phyloP scores from a whole-genome alignment of 1,284 basidiomycete genomes.

The Trametes polyzona region DNA sequence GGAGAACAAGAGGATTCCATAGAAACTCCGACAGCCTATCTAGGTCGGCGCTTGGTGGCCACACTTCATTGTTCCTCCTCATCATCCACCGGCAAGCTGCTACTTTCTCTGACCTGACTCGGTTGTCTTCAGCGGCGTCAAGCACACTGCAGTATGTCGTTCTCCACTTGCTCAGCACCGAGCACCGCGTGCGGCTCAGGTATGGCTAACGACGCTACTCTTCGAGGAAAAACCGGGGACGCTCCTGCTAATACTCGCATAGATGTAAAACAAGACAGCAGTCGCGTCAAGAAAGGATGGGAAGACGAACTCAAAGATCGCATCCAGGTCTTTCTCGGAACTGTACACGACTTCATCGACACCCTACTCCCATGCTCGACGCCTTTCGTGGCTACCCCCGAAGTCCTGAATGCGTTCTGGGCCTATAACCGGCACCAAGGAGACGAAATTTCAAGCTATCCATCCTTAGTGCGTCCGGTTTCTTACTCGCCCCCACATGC shows the following conservation, averaged over 20 bases:
- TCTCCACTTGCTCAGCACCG: constrained; percentile 2
- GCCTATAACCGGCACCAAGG: neutral
- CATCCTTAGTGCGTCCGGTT: neutral
- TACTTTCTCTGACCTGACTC: neutral
- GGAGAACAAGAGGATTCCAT: no score
- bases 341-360: constrained; percentile 1
- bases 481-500: neutral
- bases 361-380: constrained; percentile 3
- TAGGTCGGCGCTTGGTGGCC: neutral
- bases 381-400: no score
- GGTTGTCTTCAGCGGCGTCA: no score
- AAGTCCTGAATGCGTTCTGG: no score
- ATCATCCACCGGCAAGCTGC: neutral
- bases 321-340: neutral
- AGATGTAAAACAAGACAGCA: neutral
- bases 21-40: neutral
- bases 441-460: neutral
- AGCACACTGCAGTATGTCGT: constrained; percentile 7
- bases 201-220: constrained; percentile 2
- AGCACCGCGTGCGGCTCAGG: constrained; percentile 6
- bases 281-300: neutral
- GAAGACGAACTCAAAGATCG: constrained; percentile 1
- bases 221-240: neutral
- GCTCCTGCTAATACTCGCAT: neutral
- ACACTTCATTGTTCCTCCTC: neutral